Evolutionary conservation across 2,329 filamentous ascomycete genomes (phyloP).

Genomic region (Xylaria polymorpha): DNA sequence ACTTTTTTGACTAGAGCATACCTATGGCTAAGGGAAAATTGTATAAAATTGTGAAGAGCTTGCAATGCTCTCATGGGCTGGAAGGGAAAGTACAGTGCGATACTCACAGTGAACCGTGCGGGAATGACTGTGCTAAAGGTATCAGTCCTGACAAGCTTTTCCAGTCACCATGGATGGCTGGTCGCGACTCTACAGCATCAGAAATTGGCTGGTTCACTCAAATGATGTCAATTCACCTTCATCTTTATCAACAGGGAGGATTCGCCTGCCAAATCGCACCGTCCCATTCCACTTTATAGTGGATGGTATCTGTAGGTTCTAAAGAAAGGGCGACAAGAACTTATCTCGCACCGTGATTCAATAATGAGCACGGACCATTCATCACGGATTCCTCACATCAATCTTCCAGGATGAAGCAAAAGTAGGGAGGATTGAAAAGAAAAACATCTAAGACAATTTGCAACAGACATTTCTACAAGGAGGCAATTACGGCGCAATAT

Average conservation of each 20-base stretch:
- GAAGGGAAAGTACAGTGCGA: slow-evolving; percentile 14
- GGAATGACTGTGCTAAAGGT: slow-evolving; percentile 19
- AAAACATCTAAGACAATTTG: background rate
- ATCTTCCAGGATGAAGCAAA: slow-evolving; percentile 36
- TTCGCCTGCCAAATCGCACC: background rate
- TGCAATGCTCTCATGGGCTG: background rate
- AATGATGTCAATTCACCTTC: slow-evolving; percentile 14
- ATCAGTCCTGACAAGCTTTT: slow-evolving; percentile 24
- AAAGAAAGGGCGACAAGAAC: background rate
- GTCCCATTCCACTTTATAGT: background rate
- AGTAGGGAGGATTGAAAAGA: slow-evolving; percentile 23
- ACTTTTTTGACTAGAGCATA: background rate
- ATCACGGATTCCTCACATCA: slow-evolving; percentile 19
- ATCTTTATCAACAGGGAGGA: slow-evolving; percentile 4
- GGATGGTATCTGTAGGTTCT: background rate
- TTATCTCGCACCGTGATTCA: slow-evolving; percentile 1
- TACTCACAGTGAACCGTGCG: background rate
- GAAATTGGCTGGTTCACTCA: background rate
- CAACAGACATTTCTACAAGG: background rate
- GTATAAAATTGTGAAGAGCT: background rate
- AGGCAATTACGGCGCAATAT: background rate
- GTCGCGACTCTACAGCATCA: background rate
- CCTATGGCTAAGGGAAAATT: background rate
- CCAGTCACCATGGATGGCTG: background rate
- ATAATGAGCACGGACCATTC: slow-evolving; percentile 35